phyloP scores from a whole-genome alignment of 495 filamentous ascomycete species.

The Aspergillus bertholletiae region DNA sequence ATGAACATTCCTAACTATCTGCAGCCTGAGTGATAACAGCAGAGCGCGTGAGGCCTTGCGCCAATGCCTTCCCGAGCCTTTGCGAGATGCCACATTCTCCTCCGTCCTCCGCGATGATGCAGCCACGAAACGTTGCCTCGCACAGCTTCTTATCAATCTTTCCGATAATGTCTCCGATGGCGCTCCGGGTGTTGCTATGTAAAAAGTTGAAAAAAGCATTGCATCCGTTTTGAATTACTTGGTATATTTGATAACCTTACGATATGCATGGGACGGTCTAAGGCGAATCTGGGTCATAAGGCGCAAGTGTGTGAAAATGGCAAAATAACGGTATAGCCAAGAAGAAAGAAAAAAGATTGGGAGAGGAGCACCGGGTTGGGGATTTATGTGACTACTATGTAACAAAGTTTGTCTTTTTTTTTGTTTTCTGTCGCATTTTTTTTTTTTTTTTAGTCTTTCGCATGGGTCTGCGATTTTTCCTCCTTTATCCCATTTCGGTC shows the following conservation, averaged over 20 bases:
- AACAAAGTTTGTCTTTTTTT: slow-evolving; percentile 14
- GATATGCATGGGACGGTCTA: slow-evolving; percentile 50
- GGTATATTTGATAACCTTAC: slow-evolving; percentile 39
- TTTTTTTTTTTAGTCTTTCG: slow-evolving; percentile 24
- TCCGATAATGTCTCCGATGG: slow-evolving; percentile 84
- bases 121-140: slow-evolving; percentile 95
- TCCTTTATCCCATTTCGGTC: slow-evolving; percentile 24
- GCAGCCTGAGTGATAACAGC: slow-evolving; percentile 90
- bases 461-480: slow-evolving; percentile 24
- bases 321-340: slow-evolving; percentile 14
- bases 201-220: slow-evolving; percentile 36
- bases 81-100: slow-evolving; percentile 95
- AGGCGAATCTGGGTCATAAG: slow-evolving; percentile 46
- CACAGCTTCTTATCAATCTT: slow-evolving; percentile 94
- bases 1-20: slow-evolving; percentile 15
- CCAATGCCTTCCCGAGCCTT: slow-evolving; percentile 93
- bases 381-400: slow-evolving; percentile 17
- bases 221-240: slow-evolving; percentile 34
- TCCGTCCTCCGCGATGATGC: slow-evolving; percentile 95
- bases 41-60: slow-evolving; percentile 91
- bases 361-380: slow-evolving; percentile 11
- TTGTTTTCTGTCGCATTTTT: slow-evolving; percentile 15
- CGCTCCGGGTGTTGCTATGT: slow-evolving; percentile 45
- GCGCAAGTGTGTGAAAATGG: slow-evolving; percentile 38
- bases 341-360: slow-evolving; percentile 3